These are phyloP conservation scores for Leccinum ochraceum DNA, from an alignment of 768 basidiomycete species.

Conservation along the genomic window DNA sequence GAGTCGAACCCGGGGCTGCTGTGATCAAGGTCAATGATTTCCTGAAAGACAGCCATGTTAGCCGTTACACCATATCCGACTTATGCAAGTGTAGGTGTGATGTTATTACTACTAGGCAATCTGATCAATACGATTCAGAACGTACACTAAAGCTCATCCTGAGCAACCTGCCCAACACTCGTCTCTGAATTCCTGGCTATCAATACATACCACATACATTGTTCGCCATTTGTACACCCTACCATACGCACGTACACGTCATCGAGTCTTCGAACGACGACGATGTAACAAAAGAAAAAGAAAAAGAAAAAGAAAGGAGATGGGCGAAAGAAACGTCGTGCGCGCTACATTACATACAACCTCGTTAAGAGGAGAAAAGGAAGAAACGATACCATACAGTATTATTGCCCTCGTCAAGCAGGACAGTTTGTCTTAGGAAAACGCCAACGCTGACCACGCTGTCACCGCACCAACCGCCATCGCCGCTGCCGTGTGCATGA, in stretches of 20 bases:
- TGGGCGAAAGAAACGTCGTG: background rate
- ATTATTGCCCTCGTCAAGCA: background rate
- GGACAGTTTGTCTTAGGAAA: conserved; percentile 37
- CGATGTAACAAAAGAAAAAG: background rate
- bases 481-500: conserved; percentile 61
- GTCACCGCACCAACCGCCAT: conserved; percentile 68
- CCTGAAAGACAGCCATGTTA: conserved; percentile 39
- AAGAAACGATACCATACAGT: background rate
- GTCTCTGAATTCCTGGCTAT: background rate
- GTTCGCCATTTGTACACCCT: conserved; percentile 7
- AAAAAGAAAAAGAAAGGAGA: background rate
- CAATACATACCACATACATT: conserved; percentile 16
- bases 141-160: too few species aligned
- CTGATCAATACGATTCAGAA: too few species aligned
- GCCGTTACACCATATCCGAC: conserved; percentile 39
- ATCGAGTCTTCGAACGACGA: background rate
- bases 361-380: background rate
- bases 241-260: conserved; percentile 5
- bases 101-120: background rate
- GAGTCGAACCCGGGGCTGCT: conserved; percentile 39
- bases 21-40: conserved; percentile 21
- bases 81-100: background rate
- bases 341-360: conserved; percentile 2
- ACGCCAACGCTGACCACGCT: conserved; percentile 75
- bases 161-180: background rate